Conservation (phyloP, 2,329 filamentous ascomycete genomes). For the Fusarium sp. region DNA sequence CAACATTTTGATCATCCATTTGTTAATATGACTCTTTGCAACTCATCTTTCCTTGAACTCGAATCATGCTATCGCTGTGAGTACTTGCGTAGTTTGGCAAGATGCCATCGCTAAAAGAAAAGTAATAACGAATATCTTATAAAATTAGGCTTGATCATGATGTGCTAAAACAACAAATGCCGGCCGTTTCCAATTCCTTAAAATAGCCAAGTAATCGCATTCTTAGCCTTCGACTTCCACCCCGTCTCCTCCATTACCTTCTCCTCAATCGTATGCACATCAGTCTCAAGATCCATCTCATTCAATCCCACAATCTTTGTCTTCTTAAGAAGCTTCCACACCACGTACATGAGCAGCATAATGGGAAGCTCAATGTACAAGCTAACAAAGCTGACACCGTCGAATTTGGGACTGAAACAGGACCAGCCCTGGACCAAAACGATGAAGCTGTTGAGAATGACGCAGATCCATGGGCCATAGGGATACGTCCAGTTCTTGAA, state of each 20-base stretch:
- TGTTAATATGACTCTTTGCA: neutral
- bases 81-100: accelerated
- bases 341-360: constrained; percentile 71
- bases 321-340: constrained; percentile 77
- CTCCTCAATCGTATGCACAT: constrained; percentile 64
- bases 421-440: constrained; percentile 73
- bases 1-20: neutral
- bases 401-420: constrained; percentile 69
- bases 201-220: constrained; percentile 49
- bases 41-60: too few species aligned
- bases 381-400: constrained; percentile 69
- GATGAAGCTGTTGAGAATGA: constrained; percentile 68
- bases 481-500: constrained; percentile 77
- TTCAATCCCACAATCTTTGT: constrained; percentile 67
- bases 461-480: constrained; percentile 66
- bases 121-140: neutral
- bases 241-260: constrained; percentile 43
- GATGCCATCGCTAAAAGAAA: too few species aligned
- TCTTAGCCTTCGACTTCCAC: constrained; percentile 60
- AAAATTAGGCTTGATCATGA: neutral
- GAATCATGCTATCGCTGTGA: neutral
- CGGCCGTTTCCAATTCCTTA: constrained; percentile 20
- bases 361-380: constrained; percentile 72
- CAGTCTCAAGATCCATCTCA: constrained; percentile 72
- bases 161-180: neutral